Percentiles rank a stretch among this genome's conserved stretches.
These are phyloP conservation scores for Cochlearia excelsa DNA, from an alignment of 345 rosid species.

Conservation along the genomic window DNA sequence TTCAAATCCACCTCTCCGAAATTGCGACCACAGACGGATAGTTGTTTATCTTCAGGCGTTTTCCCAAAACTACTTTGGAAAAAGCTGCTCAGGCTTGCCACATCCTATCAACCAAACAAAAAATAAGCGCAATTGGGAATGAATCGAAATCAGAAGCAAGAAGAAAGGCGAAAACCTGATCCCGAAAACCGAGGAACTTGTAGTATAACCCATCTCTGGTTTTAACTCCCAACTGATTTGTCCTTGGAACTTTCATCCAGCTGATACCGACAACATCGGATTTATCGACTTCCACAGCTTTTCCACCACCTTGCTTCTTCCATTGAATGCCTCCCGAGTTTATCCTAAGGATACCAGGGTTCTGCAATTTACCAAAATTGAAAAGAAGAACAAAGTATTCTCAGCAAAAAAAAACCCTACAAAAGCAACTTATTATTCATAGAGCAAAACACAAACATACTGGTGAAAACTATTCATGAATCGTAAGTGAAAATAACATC, in stretches of 20 bases:
- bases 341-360: conserved; percentile 78
- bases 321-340: conserved; percentile 73
- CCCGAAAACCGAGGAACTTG: conserved; percentile 88
- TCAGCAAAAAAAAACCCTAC: conserved; percentile 6
- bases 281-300: conserved; percentile 89
- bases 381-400: conserved; percentile 1
- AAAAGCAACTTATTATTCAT: neutral
- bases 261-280: conserved; percentile 64
- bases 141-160: neutral
- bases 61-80: conserved; percentile 72
- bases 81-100: conserved; percentile 59
- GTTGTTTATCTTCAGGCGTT: conserved; percentile 78
- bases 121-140: neutral
- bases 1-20: conserved; percentile 96
- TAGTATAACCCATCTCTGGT: conserved; percentile 76
- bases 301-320: conserved; percentile 99
- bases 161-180: conserved; percentile 51
- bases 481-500: neutral
- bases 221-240: conserved; percentile 77
- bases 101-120: conserved; percentile 54
- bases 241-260: conserved; percentile 89
- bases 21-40: conserved; percentile 88
- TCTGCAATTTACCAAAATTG: conserved; percentile 46
- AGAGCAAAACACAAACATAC: no score
- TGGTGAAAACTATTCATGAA: neutral